Evolutionary conservation across 352 stramenopile species (phyloP), one percentile per base, ranked within the genome.

Genomic region (Phytophthora syringae): DNA sequence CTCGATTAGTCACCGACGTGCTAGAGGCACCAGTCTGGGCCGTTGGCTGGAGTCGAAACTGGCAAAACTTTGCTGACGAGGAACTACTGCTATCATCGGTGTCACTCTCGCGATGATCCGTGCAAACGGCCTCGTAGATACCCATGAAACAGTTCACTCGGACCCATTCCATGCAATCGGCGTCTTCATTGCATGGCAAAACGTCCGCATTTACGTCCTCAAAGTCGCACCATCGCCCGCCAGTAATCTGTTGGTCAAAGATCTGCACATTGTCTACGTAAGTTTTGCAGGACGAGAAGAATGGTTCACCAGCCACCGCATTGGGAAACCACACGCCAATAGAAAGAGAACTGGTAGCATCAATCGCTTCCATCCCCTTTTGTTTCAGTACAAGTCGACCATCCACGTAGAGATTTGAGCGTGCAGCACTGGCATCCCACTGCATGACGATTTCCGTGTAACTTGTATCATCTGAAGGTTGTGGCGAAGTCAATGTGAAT

Each of bases 241-340:
- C 80, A 1, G 84, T 74, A 30, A 89, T 70, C 30, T 89, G 68
- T 2, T 80, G 52, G n/a, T 87, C 75, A 25, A 90, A 86, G 0
- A 92, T 58, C 21, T 79, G 67, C 0, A 90, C 80, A 34, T 79
- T 30, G 39, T 85, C 80, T 0, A 92, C 67, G 1, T 80, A 63
- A 1, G 84, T 79, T 6, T 68, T 45, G 32, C 84, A 92, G 0
- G 76, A 77, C 1, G 60, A 58, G 42, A 92, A 92, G 7, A 79
- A 56, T 2, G 84, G 84, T 22, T 86, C 66, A 0, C 84, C 84
- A 7, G 84, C 81, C 7, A 81, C 69, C 7, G 81, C 79, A 42
- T 92, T 90, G 1, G 84, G 84, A 50, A 92, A 88, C 81, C 81
- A 92, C 3, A 90, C 77, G 24, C 83, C 80, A 7, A 90, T 63